Base-by-base conservation (phyloP, 192 early-diverging fungal species). In the Podila epigama region DNA sequence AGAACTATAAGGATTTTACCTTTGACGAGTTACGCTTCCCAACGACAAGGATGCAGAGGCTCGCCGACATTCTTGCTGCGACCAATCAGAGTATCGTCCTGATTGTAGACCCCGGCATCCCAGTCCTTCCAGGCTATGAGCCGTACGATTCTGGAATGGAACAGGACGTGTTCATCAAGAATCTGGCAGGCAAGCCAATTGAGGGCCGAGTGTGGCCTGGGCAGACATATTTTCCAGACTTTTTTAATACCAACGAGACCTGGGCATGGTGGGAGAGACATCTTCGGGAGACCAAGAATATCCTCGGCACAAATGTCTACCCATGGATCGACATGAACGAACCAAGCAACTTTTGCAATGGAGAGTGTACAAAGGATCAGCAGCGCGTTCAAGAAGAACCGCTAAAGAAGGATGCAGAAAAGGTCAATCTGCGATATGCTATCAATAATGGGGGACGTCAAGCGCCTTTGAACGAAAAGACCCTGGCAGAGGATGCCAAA, bases 301-400 rank as follows among this genome's bases (percentile, higher is more conserved):
- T 85, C 65, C 65, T 91, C 9, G 53, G 66, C 15, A 63, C 63
- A 1, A 82, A 88, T 20, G 88, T 87, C 58, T 81, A 85, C 41
- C 72, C 90, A 33, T 91, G 90, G 90, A 88, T 91, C 34, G 90
- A 91, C 60, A 91, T 91, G 90, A 91, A 91, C 71, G 90, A 90
- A 67, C 81, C 88, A 2, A 77, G 83, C 12, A 88, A 79, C 62
- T 91, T 91, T 56, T 91, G 89, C 66, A 78, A 81, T n/a, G 89
- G 89, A 9, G 63, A 79, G 28, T 89, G 89, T 22, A 75, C 51
- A 42, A 66, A 66, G 18, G 58, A 66, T 33, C 32, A 35, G n/a
- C 22, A 81, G 82, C 40, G 60, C 79, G 4, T 67, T 73, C 2
- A 65, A 66, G 34, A 63, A 57, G 8, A 64, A 59, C 54, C 22